Evolutionary conservation across 2,329 filamentous ascomycete genomes (phyloP).

Genomic region (Orbilia oligospora): DNA sequence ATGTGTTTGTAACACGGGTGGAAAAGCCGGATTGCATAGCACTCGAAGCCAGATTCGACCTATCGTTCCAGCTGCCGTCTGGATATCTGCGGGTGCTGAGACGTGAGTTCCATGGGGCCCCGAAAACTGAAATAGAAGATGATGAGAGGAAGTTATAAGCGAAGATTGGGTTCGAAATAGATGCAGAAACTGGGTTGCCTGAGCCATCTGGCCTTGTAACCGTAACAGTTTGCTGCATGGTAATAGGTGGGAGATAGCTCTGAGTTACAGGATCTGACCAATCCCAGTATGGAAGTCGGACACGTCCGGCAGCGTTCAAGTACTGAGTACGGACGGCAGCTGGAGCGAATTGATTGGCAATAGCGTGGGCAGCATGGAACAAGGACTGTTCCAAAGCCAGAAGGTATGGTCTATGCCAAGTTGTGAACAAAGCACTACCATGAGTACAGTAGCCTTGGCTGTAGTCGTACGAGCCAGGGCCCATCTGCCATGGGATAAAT

Average conservation of each 20-base stretch:
- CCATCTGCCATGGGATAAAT: constrained; percentile 57
- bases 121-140: constrained; percentile 34
- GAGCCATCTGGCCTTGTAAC: constrained; percentile 46
- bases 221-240: constrained; percentile 45
- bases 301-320: constrained; percentile 47
- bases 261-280: constrained; percentile 58
- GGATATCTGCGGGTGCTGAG: constrained; percentile 45
- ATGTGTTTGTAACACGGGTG: constrained; percentile 39
- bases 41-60: constrained; percentile 36
- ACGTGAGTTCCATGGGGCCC: constrained; percentile 32
- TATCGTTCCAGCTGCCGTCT: constrained; percentile 38
- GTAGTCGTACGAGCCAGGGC: constrained; percentile 35
- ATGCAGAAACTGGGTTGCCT: constrained; percentile 45
- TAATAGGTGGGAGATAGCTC: constrained; percentile 53
- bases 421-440: constrained; percentile 63
- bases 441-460: constrained; percentile 64
- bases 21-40: constrained; percentile 42
- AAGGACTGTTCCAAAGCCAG: constrained; percentile 62
- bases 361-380: constrained; percentile 55
- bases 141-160: constrained; percentile 60
- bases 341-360: constrained; percentile 61
- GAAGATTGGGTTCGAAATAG: constrained; percentile 50
- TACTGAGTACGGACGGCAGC: constrained; percentile 59
- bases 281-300: constrained; percentile 60
- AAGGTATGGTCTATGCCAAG: constrained; percentile 65